Conservation (phyloP, 768 basidiomycete species). For the Mycena polygramma region DNA sequence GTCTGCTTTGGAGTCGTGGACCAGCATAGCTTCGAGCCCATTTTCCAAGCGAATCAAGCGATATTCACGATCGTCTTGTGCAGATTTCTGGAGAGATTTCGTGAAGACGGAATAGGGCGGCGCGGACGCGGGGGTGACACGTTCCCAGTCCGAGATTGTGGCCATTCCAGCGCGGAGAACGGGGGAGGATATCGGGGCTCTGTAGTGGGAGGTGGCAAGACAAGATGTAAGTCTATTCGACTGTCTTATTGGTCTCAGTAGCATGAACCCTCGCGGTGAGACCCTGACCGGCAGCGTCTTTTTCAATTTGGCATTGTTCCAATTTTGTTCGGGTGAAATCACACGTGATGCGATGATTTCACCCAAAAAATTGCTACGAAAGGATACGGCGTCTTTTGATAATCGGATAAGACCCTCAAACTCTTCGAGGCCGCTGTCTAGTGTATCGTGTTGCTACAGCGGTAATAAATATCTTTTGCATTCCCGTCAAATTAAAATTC, state of each 20-base stretch:
- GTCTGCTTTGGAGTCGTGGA: constrained; percentile 89
- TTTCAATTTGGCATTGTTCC: too few species aligned
- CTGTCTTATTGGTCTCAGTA: constrained; percentile 9
- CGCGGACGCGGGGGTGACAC: constrained; percentile 44
- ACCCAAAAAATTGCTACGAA: too few species aligned
- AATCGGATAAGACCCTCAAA: too few species aligned
- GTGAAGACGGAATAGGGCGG: constrained; percentile 69
- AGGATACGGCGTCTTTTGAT: too few species aligned
- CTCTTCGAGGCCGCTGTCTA: too few species aligned
- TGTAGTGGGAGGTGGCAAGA: constrained; percentile 28
- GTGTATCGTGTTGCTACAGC: too few species aligned
- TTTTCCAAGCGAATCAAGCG: constrained; percentile 88
- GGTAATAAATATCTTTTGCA: neutral
- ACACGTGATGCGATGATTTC: too few species aligned
- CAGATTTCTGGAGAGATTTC: constrained; percentile 75
- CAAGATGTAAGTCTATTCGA: constrained; percentile 4
- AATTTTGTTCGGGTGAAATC: too few species aligned
- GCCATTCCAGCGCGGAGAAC: constrained; percentile 39
- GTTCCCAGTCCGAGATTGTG: constrained; percentile 49
- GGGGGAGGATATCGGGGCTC: neutral
- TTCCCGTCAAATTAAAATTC: constrained; percentile 8
- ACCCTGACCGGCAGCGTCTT: too few species aligned
- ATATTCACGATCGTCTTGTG: constrained; percentile 85
- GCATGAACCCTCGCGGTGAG: constrained; percentile 23
- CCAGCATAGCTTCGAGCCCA: constrained; percentile 86